A percentile compares a stretch with the other conserved stretches of the same genome.
Evolutionary conservation across 768 basidiomycete species (phyloP).

Genomic region (Chiua virens): DNA sequence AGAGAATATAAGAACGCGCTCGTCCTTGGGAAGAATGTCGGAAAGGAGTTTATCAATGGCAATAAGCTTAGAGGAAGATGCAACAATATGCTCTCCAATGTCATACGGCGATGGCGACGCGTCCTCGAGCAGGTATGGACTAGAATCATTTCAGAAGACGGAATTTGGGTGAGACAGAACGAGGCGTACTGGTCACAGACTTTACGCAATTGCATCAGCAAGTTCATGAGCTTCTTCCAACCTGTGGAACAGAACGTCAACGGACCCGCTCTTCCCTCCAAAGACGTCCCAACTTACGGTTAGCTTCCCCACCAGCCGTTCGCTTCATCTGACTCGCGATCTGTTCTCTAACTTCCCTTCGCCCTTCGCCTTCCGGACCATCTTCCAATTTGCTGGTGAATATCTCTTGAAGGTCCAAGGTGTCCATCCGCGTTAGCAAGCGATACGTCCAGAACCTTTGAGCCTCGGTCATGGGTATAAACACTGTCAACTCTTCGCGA

Average conservation of each 20-base stretch:
- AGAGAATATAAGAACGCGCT: constrained; percentile 68
- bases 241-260: constrained; percentile 30
- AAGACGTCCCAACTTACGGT: constrained; percentile 22
- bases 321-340: constrained; percentile 40
- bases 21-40: constrained; percentile 56
- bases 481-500: constrained; percentile 55
- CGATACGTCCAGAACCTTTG: constrained; percentile 65
- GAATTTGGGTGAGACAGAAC: neutral
- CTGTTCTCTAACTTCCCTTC: constrained; percentile 40
- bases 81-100: constrained; percentile 55
- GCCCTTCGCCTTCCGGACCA: constrained; percentile 33
- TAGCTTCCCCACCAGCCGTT: constrained; percentile 29
- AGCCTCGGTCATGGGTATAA: constrained; percentile 56
- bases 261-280: neutral
- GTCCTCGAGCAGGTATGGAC: constrained; percentile 53
- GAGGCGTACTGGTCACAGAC: constrained; percentile 64
- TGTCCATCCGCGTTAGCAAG: constrained; percentile 52
- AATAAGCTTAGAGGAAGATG: constrained; percentile 55
- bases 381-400: constrained; percentile 38
- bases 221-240: constrained; percentile 60
- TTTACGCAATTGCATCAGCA: constrained; percentile 70
- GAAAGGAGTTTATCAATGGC: constrained; percentile 59
- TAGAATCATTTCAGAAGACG: constrained; percentile 20
- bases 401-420: constrained; percentile 46
- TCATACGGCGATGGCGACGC: constrained; percentile 50